Base-by-base conservation (phyloP, 2,329 filamentous ascomycete genomes). In the Metarhizium brunneum region DNA sequence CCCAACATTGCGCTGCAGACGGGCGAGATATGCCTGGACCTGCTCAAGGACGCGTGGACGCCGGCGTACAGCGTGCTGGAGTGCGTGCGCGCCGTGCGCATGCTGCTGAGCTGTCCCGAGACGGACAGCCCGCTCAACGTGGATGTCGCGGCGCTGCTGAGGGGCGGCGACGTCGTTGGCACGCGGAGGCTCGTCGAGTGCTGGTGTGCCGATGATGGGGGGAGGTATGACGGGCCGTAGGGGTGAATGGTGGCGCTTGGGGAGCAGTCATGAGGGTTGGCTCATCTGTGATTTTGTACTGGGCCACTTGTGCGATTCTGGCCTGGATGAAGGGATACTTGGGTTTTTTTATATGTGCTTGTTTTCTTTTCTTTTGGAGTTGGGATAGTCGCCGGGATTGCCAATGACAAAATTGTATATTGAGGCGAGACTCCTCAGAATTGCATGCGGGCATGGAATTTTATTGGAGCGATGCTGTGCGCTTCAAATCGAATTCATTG, bases 1-100 rank as follows among this genome's bases (percentile, higher is more conserved):
- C 85, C 92, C 50, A 96, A 96, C 71, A 84, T 84, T 36, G 76
- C 77, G 53, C 76, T 81, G 59, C 64, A 79, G 62, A 91, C 84
- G 2, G 94, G 94, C 63, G 92, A 96, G 72, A 94, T 99, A 67
- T 99, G 94, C 70, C 83, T 97, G 32, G 94, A 96, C 67, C 79
- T 97, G 59, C 78, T 99, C 57, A 80, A 81, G 66, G 80, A 86
- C 55, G 80, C 81, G 18, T 97, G 92, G 92, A 87, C 88, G 57
- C 89, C 92, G 1, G 85, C 90, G 18, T 94, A 96, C 71, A 92
- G 86, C 45, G 80, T 97, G 20, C 80, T 86, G 40, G 82, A 86
- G 65, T 87, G 86, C 58, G 74, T 92, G 65, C 85, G 87, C 63
- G 84, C 84, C 50, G 80, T 92, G 60, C 82, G 87, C 61, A 80